These are phyloP conservation scores for Guyanaporus albipodus DNA, from an alignment of 768 basidiomycete species.

Conservation along the genomic window DNA sequence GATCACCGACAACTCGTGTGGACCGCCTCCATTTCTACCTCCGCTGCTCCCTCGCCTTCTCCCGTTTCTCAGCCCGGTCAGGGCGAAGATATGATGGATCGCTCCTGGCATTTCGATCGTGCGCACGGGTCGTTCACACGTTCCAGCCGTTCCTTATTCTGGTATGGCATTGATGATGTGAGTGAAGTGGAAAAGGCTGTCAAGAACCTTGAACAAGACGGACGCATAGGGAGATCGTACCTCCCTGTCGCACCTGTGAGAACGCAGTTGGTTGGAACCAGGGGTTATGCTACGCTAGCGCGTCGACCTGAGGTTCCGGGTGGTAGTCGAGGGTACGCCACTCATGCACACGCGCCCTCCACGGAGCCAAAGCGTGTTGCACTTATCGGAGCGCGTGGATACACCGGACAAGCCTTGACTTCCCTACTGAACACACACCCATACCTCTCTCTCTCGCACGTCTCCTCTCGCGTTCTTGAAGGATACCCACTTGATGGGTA, in stretches of 20 bases:
- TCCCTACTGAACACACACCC: slow-evolving; percentile 87
- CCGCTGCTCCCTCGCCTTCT: slow-evolving; percentile 7
- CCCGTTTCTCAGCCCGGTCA: slow-evolving; percentile 12
- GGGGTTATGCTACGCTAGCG: slow-evolving; percentile 18
- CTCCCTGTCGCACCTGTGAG: slow-evolving; percentile 49
- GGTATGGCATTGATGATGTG: slow-evolving; percentile 93
- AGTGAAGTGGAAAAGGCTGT: slow-evolving; percentile 88
- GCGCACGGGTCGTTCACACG: slow-evolving; percentile 97
- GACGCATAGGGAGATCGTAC: slow-evolving; percentile 83
- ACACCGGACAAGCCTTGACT: slow-evolving; percentile 90
- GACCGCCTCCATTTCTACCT: slow-evolving; percentile 71
- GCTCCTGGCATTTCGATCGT: slow-evolving; percentile 97
- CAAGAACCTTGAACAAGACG: slow-evolving; percentile 66
- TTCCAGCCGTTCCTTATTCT: slow-evolving; percentile 91
- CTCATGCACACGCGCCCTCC: slow-evolving; percentile 43
- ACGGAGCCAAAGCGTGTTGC: slow-evolving; percentile 85
- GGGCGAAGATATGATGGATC: slow-evolving; percentile 82
- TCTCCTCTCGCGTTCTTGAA: slow-evolving; percentile 92
- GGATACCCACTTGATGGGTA: slow-evolving; percentile 79
- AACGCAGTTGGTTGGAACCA: slow-evolving; percentile 19
- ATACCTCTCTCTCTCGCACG: slow-evolving; percentile 84
- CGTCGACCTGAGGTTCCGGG: slow-evolving; percentile 37
- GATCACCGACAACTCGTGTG: slow-evolving; percentile 93
- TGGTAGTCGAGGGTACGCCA: slow-evolving; percentile 75
- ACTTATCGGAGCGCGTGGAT: slow-evolving; percentile 93